These are phyloP conservation scores for Umbellularia californica DNA, from an alignment of 164 flowering plant species.

Conservation along the genomic window DNA sequence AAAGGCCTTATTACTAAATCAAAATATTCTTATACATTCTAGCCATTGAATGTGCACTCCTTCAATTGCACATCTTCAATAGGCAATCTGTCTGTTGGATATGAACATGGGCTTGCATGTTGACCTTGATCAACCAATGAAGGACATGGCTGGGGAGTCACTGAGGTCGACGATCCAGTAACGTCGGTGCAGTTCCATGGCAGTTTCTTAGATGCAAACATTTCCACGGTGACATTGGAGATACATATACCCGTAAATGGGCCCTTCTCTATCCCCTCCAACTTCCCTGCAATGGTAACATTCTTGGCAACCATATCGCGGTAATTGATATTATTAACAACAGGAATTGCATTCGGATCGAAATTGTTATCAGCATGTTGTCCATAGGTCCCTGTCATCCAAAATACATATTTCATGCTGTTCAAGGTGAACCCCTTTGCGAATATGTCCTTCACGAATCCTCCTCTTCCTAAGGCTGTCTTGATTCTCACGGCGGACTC, in stretches of 20 bases:
- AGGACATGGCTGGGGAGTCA: conserved; percentile 49
- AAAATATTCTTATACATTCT: background rate
- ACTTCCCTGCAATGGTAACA: conserved; percentile 45
- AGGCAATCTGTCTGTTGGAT: conserved; percentile 42
- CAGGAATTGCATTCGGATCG: conserved; percentile 64
- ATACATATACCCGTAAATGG: conserved; percentile 65
- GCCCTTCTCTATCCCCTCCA: conserved; percentile 50
- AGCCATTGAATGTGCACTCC: conserved; percentile 26
- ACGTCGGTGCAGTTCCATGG: conserved; percentile 68
- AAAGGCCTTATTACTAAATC: background rate
- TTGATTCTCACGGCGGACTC: conserved; percentile 69
- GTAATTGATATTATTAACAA: conserved; percentile 45
- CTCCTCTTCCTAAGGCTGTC: conserved; percentile 65
- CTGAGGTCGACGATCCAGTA: conserved; percentile 41
- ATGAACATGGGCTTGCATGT: conserved; percentile 27
- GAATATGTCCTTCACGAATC: conserved; percentile 56
- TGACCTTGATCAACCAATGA: conserved; percentile 31
- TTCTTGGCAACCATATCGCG: conserved; percentile 52
- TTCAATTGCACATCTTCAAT: conserved; percentile 46
- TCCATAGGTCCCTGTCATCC: conserved; percentile 69
- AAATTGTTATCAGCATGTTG: conserved; percentile 41
- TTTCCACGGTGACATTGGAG: conserved; percentile 49
- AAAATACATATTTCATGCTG: conserved; percentile 74
- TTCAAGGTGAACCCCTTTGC: conserved; percentile 38
- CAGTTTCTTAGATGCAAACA: conserved; percentile 38